Evolutionary conservation across 371 early-diverging fungal genomes (phyloP).

Genomic region (Entomophthora muscae): DNA sequence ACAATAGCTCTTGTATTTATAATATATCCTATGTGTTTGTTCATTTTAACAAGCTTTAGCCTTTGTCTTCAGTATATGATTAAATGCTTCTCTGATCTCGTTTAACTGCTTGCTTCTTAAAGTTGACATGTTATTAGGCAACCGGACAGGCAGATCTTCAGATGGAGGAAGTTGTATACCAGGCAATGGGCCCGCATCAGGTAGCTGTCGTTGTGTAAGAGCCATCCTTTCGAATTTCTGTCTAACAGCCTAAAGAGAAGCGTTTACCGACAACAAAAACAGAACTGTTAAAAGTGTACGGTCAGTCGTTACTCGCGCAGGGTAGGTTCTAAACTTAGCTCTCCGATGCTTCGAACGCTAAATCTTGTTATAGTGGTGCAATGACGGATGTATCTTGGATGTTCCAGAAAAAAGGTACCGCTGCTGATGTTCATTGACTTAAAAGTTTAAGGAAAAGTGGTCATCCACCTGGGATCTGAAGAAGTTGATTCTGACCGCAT

Average conservation of each 20-base stretch:
- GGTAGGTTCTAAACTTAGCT: constrained; percentile 15
- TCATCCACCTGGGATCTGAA: not conserved
- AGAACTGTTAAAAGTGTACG: constrained; percentile 49
- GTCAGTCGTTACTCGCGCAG: constrained; percentile 28
- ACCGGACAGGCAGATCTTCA: constrained; percentile 17
- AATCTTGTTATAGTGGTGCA: constrained; percentile 23
- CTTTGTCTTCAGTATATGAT: too few relatives aligned
- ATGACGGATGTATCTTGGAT: constrained; percentile 34
- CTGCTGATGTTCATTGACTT: not conserved
- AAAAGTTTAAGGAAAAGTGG: not conserved
- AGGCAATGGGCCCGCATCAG: constrained; percentile 40
- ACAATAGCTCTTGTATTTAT: too few relatives aligned
- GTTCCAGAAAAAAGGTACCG: constrained; percentile 32
- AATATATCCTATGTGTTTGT: too few relatives aligned
- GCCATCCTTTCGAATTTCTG: not conserved
- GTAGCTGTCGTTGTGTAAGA: constrained; percentile 43
- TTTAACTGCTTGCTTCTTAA: too few relatives aligned
- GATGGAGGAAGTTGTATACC: constrained; percentile 34
- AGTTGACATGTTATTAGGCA: not conserved
- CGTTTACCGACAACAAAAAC: constrained; percentile 39
- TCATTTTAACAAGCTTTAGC: too few relatives aligned
- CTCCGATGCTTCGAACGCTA: too few relatives aligned
- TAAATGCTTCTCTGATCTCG: too few relatives aligned
- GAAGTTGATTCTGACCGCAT: constrained; percentile 18
- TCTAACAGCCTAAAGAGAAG: constrained; percentile 19